Percentiles rank a stretch among this genome's conserved stretches.
Evolutionary conservation across 2,329 filamentous ascomycete species (phyloP).

Genomic region (Exophiala calicioides): DNA sequence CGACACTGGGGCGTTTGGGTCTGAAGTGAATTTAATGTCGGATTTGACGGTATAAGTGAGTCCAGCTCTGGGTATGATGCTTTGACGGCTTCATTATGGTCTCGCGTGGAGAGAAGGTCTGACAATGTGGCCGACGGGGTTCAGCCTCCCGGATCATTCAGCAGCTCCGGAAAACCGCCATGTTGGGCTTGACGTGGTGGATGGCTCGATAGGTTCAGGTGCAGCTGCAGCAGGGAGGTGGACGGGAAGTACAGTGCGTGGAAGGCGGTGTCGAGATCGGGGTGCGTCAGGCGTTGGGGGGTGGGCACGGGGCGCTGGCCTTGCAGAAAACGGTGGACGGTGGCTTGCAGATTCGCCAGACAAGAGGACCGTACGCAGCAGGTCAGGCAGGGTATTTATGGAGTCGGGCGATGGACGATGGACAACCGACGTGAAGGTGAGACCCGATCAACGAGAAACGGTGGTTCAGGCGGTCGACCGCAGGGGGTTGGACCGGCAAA

Average conservation of each 20-base stretch:
- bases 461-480: too few species aligned
- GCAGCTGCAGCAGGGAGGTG: constrained; percentile 21
- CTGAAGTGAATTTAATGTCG: constrained; percentile 7
- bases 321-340: constrained; percentile 15
- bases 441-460: too few species aligned
- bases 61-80: constrained; percentile 28
- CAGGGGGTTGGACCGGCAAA: too few species aligned
- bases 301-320: constrained; percentile 12
- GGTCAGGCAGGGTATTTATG: constrained; percentile 2
- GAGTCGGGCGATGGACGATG: constrained; percentile 19
- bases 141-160: constrained; percentile 8
- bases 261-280: constrained; percentile 10
- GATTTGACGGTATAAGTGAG: constrained; percentile 20
- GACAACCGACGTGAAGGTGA: too few species aligned
- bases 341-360: constrained; percentile 14
- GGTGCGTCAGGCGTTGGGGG: constrained; percentile 11
- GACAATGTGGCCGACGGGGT: constrained; percentile 4
- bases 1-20: background rate
- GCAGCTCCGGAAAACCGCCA: constrained; percentile 15
- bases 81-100: constrained; percentile 27
- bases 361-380: constrained; percentile 2
- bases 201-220: constrained; percentile 19
- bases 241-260: constrained; percentile 21
- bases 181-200: constrained; percentile 20
- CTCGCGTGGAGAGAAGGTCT: constrained; percentile 5